These are phyloP conservation scores for Steccherinum ochraceum DNA, from an alignment of 768 basidiomycete genomes.

Conservation along the genomic window DNA sequence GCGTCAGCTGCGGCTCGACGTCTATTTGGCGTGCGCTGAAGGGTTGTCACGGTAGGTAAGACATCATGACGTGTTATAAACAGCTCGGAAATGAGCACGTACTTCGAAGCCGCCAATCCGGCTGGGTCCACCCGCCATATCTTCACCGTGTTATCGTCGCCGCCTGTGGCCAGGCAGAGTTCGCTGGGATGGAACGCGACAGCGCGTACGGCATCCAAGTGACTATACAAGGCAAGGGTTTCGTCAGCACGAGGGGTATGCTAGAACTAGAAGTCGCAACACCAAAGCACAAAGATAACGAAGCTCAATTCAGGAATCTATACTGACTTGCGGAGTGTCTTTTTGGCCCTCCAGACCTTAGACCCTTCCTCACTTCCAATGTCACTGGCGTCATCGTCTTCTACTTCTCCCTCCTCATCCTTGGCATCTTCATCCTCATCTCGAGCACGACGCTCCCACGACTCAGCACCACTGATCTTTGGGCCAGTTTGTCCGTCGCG, in stretches of 20 bases:
- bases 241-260: too few species aligned
- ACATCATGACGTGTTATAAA: neutral
- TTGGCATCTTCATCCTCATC: constrained; percentile 62
- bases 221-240: constrained; percentile 52
- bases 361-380: constrained; percentile 60
- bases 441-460: constrained; percentile 47
- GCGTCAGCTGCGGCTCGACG: constrained; percentile 87
- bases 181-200: constrained; percentile 87
- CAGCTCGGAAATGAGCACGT: constrained; percentile 33
- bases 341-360: constrained; percentile 80
- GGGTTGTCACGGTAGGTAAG: neutral
- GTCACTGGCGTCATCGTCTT: constrained; percentile 54
- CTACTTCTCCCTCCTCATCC: constrained; percentile 66
- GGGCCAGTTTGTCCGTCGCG: constrained; percentile 24
- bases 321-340: constrained; percentile 84
- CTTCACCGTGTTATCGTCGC: constrained; percentile 94
- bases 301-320: constrained; percentile 5
- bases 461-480: constrained; percentile 30
- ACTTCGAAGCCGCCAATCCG: constrained; percentile 71
- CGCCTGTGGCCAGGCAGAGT: constrained; percentile 83
- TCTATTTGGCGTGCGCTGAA: constrained; percentile 69
- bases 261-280: too few species aligned
- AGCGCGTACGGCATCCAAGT: constrained; percentile 88
- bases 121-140: constrained; percentile 88
- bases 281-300: neutral